Evolutionary conservation across 1,284 basidiomycete genomes (phyloP).

Genomic region (Schizophyllum commune): DNA sequence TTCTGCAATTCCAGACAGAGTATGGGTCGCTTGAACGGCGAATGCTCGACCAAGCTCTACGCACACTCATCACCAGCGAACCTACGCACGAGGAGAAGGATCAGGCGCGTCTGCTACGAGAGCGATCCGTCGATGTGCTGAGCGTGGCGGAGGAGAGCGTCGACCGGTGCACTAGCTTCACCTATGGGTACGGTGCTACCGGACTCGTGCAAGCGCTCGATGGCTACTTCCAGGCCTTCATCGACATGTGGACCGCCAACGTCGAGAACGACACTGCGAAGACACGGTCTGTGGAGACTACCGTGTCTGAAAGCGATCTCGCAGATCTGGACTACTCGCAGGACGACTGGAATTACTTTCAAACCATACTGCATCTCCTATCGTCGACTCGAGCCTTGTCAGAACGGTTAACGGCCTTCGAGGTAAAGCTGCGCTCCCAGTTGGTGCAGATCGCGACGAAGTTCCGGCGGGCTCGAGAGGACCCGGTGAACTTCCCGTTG

Average conservation of each 20-base stretch:
- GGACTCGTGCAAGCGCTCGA: constrained; percentile 73
- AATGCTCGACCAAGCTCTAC: constrained; percentile 53
- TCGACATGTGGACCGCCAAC: constrained; percentile 53
- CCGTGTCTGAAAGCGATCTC: constrained; percentile 46
- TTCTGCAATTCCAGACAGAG: constrained; percentile 81
- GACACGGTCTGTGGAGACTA: constrained; percentile 26
- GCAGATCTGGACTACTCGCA: constrained; percentile 80
- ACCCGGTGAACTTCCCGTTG: constrained; percentile 46
- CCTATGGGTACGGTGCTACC: constrained; percentile 77
- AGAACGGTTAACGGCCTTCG: constrained; percentile 62
- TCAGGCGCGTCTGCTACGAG: constrained; percentile 59
- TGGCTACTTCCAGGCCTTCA: constrained; percentile 57
- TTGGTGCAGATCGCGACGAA: constrained; percentile 52
- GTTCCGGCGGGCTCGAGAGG: constrained; percentile 47
- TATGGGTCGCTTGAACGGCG: constrained; percentile 73
- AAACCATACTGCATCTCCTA: constrained; percentile 75
- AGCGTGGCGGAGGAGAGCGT: constrained; percentile 75
- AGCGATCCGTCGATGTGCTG: constrained; percentile 67
- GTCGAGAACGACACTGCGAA: constrained; percentile 18
- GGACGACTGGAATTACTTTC: constrained; percentile 83
- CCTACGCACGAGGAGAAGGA: constrained; percentile 31
- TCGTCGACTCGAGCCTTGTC: constrained; percentile 66
- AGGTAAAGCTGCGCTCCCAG: constrained; percentile 53
- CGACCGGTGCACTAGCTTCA: constrained; percentile 68
- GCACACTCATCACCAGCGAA: constrained; percentile 32